phyloP scores from a whole-genome alignment of 1,284 basidiomycete genomes.

The Lentinula novae-zelandiae region DNA sequence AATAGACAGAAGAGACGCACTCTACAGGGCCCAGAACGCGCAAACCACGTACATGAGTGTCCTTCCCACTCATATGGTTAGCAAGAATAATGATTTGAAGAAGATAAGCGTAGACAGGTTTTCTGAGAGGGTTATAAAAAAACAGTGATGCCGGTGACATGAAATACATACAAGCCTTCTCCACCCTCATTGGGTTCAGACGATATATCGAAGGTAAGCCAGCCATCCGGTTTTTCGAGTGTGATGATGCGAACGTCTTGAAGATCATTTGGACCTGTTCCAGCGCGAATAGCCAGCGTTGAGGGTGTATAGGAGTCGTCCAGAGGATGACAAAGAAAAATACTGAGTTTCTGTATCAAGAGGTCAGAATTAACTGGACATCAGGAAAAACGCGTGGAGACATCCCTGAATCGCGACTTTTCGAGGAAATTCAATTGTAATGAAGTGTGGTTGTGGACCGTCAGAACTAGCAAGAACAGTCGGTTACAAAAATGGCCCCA shows the following conservation, averaged over 20 bases:
- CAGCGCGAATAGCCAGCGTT: conserved; percentile 85
- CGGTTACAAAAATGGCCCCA: not conserved
- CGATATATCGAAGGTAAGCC: conserved; percentile 89
- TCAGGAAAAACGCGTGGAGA: not conserved
- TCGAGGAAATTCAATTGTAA: conserved; percentile 90
- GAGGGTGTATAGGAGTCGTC: conserved; percentile 99
- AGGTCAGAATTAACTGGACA: not conserved
- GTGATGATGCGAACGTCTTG: conserved; percentile 88
- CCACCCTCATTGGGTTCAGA: conserved; percentile 77
- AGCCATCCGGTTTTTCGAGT: conserved; percentile 89
- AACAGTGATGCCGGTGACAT: not conserved
- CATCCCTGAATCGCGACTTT: conserved; percentile 86
- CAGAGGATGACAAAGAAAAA: conserved; percentile 81
- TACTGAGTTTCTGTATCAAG: conserved; percentile 76
- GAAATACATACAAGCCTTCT: conserved; percentile 54
- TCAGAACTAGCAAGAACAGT: conserved; percentile 70
- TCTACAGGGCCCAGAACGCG: conserved; percentile 81
- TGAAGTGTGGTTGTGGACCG: conserved; percentile 94
- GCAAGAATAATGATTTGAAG: conserved; percentile 88
- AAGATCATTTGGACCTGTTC: conserved; percentile 88
- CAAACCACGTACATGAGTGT: conserved; percentile 94
- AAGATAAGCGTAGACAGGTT: conserved; percentile 85
- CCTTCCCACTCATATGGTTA: conserved; percentile 98
- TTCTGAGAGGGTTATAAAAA: conserved; percentile 41
- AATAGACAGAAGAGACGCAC: conserved; percentile 42